Evolutionary conservation across 768 basidiomycete genomes (phyloP).

Genomic region (Collybiopsis luxurians): DNA sequence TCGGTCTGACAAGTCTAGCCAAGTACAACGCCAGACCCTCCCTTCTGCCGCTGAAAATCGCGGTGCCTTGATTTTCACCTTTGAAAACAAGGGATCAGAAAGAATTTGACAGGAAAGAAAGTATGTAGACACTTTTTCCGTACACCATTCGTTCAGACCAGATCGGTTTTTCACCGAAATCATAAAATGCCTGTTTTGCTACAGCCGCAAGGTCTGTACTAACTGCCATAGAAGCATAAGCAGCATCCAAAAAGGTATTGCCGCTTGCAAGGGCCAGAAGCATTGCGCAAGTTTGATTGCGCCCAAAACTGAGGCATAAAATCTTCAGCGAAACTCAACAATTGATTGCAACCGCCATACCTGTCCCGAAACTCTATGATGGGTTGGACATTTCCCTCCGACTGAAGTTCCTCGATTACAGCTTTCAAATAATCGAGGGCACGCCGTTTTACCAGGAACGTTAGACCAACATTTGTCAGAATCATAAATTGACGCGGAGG

Average conservation of each 20-base stretch:
- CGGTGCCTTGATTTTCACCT: slow-evolving; percentile 70
- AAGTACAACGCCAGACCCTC: slow-evolving; percentile 89
- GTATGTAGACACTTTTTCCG: slow-evolving; percentile 54
- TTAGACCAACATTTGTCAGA: slow-evolving; percentile 82
- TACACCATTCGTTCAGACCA: slow-evolving; percentile 79
- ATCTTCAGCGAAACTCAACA: neutral
- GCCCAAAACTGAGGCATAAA: slow-evolving; percentile 64
- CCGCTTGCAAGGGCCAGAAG: slow-evolving; percentile 82
- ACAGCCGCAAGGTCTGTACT: slow-evolving; percentile 63
- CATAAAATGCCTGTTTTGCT: slow-evolving; percentile 85
- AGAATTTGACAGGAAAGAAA: neutral
- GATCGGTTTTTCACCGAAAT: slow-evolving; percentile 79
- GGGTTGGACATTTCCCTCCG: slow-evolving; percentile 73
- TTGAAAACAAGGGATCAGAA: slow-evolving; percentile 2
- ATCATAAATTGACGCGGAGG: slow-evolving; percentile 80
- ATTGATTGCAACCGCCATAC: slow-evolving; percentile 33
- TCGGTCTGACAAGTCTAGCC: slow-evolving; percentile 76
- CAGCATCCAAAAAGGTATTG: slow-evolving; percentile 71
- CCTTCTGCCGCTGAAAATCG: slow-evolving; percentile 82
- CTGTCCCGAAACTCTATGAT: slow-evolving; percentile 81
- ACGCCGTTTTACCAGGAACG: slow-evolving; percentile 75
- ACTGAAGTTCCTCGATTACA: slow-evolving; percentile 79
- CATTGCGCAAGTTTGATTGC: slow-evolving; percentile 92
- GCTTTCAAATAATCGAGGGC: slow-evolving; percentile 83
- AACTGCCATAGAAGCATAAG: slow-evolving; percentile 44